Evolutionary conservation across 31 red algal genomes (phyloP), one percentile per base, ranked within the genome.

Genomic region (Asparagopsis taxiformis): DNA sequence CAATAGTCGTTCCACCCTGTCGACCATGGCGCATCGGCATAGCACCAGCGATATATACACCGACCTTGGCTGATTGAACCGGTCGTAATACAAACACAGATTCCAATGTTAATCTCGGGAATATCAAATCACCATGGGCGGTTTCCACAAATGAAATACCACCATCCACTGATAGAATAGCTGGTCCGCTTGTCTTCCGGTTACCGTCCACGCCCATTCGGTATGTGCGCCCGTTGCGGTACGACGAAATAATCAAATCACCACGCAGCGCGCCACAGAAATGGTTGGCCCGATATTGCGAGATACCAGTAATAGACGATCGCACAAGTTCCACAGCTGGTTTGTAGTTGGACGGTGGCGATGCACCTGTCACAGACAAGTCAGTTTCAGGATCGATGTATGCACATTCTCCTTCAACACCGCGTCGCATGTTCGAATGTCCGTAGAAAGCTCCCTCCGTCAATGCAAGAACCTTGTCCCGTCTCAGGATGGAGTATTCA

Each of bases 81-180:
- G 82, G 70, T 29, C 71, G 39, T 35, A 75, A 48, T 0, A 77
- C 82, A 65, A 87, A 76, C 20, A 87, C 71, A 31, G 59, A 68
- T 46, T 62, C 65, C 49, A 46, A 41, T 3, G 38, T 87, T 19
- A 75, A 66, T 22, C 72, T 59, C 0, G 82, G 82, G 50, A 80
- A 89, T 24, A 89, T 73, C 17, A 89, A 33, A 65, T 87, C 72
- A 19, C 85, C 85, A 22, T 53, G 67, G 28, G 54, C 43, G 51
- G 79, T 78, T 53, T 89, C 74, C 24, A 74, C 59, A 39, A 80
- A 75, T 31, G 65, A 54, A 3, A 89, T 24, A 10, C 68, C 85
- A 54, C 85, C 85, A 21, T 58, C 46, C 4, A 13, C 22, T 31
- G 52, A 8, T 6, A 89, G 55, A 11, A 17, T 48, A 46, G 75